Base-by-base conservation (phyloP, 2,329 filamentous ascomycete species). In the Alternaria ethzedia region DNA sequence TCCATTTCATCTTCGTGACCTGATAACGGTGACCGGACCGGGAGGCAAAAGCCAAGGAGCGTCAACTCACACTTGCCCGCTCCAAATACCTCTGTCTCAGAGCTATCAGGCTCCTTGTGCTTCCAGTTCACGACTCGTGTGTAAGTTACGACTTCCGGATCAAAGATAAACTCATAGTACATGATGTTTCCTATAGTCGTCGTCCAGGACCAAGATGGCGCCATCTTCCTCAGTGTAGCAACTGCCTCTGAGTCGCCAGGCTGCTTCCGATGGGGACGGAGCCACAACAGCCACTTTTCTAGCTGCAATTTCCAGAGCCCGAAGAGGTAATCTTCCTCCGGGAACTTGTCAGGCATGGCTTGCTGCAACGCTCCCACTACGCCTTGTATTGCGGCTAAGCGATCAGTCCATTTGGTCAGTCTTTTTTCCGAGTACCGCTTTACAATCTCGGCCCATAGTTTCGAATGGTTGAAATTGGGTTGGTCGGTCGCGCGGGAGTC, bases 341-440 rank as follows among this genome's bases (percentile, higher is more conserved):
- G 20, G 23, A 57, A 57, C n/a, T 49, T 12, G 20, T 50, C 45
- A 2, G 55, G 55, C 15, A 49, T 50, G 25, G 20, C 5, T 41
- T 57, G 41, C 5, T 28, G 23, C 4, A 57, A 50, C 9, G 13
- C 44, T 17, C 49, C 21, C 4, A 49, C 55, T 5, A 57, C 55
- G 6, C 55, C 55, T 10, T 57, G 45, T 57, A 41, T 57, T 8
- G 45, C 55, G 6, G 55, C 55, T n/a, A 57, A 43, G 15, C 55
- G 55, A 45, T 57, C 55, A 13, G 55, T 57, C 55, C 55, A 57
- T 21, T 13, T 43, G 21, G 26, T 47, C 6, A 57, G 23, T 15
- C 20, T 43, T 1, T 26, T 41, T 12, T 13, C 45, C 15, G 45
- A 50, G 11, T 57, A 57, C 6, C n/a, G 9, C 2, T 1, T 2